Evolutionary conservation across 2,329 filamentous ascomycete species (phyloP), one percentile per base, ranked within the genome.

Genomic region (Talaromyces islandicus): DNA sequence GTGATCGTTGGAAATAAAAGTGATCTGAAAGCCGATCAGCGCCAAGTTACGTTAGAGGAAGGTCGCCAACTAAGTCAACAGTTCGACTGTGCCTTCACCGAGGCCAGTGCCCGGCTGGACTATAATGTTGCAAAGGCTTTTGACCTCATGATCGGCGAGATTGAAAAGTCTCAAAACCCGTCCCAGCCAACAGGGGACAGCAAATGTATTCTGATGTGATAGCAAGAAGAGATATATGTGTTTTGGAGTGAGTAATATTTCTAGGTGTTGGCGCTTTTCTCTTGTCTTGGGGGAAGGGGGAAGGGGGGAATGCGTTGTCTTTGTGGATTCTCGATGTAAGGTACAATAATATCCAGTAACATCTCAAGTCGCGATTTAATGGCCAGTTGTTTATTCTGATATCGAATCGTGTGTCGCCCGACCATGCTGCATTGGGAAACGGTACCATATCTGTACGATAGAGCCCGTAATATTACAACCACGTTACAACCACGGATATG

Each of bases 1-100:
- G 91, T 95, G 68, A 88, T 99, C 63, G 92, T 99, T 58, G 94
- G 92, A 68, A 99, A 99, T 82, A 99, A 99, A 81, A 92, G 88
- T 73, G 94, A 99, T 75, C 82, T 99, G 60, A 88, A 91, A 63
- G 88, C 92, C 57, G 93, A 97, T 75, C 92, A 96, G 78, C 89
- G 94, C 67, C 92, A 97, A 77, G 92, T 99, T 66, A 88, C 86
- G 32, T 77, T 87, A 56, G 92, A 96, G 65, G 90, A 96, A 68
- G 94, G 92, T 67, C 89, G 89, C 73, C 89, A 88, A 71, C 80
- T 97, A 48, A 88, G 89, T 7, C 89, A 93, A 69, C 90, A 94
- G 76, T 89, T 96, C 75, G 87, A 91, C 64, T 97, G 93, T 76
- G 92, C 89, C 41, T 97, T 91, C 85, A 96, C 92, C 54, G 94